A percentile compares a stretch with the other conserved stretches of the same genome.
phyloP scores from a whole-genome alignment of 2,329 filamentous ascomycete genomes.

The Hypocrella siamensis region DNA sequence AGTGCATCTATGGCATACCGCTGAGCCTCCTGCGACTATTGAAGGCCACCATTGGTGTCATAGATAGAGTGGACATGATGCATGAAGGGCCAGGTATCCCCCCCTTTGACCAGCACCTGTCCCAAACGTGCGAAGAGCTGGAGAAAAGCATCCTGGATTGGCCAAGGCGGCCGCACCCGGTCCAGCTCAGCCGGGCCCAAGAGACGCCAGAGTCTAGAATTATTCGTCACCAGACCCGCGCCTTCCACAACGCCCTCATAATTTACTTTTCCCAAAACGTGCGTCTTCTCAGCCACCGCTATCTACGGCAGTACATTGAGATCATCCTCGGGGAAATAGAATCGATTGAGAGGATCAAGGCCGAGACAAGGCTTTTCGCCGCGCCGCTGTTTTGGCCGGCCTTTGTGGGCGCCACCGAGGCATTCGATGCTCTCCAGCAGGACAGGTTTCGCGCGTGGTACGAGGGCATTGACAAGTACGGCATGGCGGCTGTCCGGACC shows the following conservation, averaged over 20 bases:
- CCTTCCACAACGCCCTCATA: background rate
- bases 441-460: background rate
- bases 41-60: background rate
- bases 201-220: background rate
- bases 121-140: background rate
- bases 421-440: background rate
- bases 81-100: background rate
- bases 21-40: background rate
- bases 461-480: background rate
- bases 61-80: background rate
- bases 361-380: background rate
- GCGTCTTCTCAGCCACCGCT: background rate
- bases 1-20: background rate
- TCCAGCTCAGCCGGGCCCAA: background rate
- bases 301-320: background rate
- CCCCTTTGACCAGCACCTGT: background rate
- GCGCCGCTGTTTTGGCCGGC: background rate
- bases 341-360: background rate
- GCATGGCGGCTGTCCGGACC: background rate
- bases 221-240: background rate
- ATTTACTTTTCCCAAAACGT: background rate
- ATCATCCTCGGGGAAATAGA: background rate
- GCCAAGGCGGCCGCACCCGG: background rate
- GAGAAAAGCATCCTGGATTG: background rate
- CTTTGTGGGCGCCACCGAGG: background rate